Percentiles rank a stretch among this genome's conserved stretches.
Evolutionary conservation across 768 basidiomycete genomes (phyloP).

Genomic region (Tulasnella sp.): DNA sequence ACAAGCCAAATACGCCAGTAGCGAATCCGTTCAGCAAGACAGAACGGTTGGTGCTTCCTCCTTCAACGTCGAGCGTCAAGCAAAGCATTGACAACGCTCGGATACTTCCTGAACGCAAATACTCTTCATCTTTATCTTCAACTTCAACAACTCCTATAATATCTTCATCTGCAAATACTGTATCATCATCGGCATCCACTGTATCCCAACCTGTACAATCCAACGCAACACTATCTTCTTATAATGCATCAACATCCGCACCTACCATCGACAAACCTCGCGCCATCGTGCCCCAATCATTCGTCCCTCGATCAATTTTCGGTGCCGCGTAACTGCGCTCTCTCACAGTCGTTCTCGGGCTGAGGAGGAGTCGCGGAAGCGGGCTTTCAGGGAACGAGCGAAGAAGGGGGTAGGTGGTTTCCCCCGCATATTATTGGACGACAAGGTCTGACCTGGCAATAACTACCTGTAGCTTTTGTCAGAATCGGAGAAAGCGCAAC

Average conservation of each 20-base stretch:
- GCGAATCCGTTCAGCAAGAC: conserved; percentile 51
- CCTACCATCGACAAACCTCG: conserved; percentile 27
- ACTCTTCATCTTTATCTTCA: conserved; percentile 38
- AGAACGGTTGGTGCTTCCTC: conserved; percentile 63
- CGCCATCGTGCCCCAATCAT: conserved; percentile 50
- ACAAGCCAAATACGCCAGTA: neutral
- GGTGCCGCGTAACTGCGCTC: conserved; percentile 57
- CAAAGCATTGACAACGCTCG: conserved; percentile 51
- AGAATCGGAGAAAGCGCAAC: conserved; percentile 64
- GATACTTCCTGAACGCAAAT: conserved; percentile 39
- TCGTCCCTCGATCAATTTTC: conserved; percentile 70
- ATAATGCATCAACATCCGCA: conserved; percentile 45
- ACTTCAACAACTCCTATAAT: conserved; percentile 18
- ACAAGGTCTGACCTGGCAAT: neutral
- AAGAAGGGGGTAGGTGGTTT: conserved; percentile 67
- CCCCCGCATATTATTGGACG: neutral
- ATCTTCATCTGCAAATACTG: conserved; percentile 39
- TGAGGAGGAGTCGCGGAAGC: conserved; percentile 69
- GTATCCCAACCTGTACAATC: conserved; percentile 34
- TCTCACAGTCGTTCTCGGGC: conserved; percentile 43
- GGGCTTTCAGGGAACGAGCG: conserved; percentile 71
- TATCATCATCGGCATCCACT: conserved; percentile 39
- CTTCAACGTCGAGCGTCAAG: conserved; percentile 46
- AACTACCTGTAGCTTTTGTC: conserved; percentile 53
- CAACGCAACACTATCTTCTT: conserved; percentile 40